Evolutionary conservation across 805 yeast species (phyloP), one percentile per base, ranked within the genome.

Genomic region (Crinitomyces ghanaensis): DNA sequence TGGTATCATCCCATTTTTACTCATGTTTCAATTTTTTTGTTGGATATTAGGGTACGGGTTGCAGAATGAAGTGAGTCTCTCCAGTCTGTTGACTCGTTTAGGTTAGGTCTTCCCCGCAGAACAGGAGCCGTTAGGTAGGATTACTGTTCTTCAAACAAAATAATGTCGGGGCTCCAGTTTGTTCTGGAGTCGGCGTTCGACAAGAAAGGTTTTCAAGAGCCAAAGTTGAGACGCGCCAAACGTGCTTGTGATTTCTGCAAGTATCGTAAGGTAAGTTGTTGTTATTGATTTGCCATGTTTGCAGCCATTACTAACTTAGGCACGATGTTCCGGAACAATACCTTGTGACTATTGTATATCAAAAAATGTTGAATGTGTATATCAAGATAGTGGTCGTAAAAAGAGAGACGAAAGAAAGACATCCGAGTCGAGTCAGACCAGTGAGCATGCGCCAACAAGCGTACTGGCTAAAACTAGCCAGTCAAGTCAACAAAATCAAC

Each of bases 221-320:
- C 34, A 9, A 38, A 48, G 17, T 39, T 37, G 9, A 45, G 45
- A 28, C 36, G 52, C 13, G 50, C 45, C 21, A 36, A 44, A 26
- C 40, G 40, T 8, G 52, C 52, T 1, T 48, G 52, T 27, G 23
- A 31, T 18, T 29, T 31, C 5, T 48, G 52, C 31, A 41, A 48
- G 18, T 35, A 35, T 11, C 35, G 43, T 12, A 48, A 47, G 35
- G 49, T 40, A 23, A n/a, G 37, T 15, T 16, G 11, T 16, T 8
- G 8, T n/a, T 27, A 9, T n/a, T 16, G 12, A 22, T 11, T 15
- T 15, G 23, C 7, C 14, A 9, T n/a, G 17, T 23, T 24, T 12
- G 19, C 14, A 11, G n/a, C 13, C 18, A 14, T 6, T 12, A 8
- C 27, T 30, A 26, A 37, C 19, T 6, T 3, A 34, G 42, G 50